Percentiles rank a stretch among this genome's conserved stretches.
These are phyloP conservation scores for Leishmania tarentolae DNA, from an alignment of 208 protist genomes.

Conservation along the genomic window DNA sequence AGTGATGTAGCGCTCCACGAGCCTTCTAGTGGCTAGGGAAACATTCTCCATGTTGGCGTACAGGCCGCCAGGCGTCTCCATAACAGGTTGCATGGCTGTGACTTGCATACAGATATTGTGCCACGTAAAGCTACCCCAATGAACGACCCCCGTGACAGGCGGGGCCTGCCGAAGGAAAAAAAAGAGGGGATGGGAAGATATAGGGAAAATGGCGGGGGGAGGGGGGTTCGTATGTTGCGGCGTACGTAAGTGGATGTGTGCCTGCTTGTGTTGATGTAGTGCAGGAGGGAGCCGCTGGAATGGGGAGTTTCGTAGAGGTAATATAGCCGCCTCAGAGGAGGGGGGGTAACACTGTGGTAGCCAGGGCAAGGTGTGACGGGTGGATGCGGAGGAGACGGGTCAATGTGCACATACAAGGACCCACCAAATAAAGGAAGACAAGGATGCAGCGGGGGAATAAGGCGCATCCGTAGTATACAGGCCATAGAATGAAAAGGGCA, in stretches of 20 bases:
- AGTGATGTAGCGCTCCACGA: constrained; percentile 60
- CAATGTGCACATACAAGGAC: neutral
- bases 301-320: neutral
- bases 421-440: neutral
- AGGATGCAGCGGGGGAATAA: neutral
- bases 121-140: neutral
- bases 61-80: constrained; percentile 27
- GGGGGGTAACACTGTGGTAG: neutral
- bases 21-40: constrained; percentile 15
- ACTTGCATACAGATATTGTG: neutral
- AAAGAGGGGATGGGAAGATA: neutral
- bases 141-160: neutral
- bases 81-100: constrained; percentile 6
- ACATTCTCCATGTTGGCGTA: constrained; percentile 39
- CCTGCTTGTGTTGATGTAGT: neutral
- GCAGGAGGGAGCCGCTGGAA: neutral
- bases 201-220: too few relatives aligned
- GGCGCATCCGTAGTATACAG: neutral
- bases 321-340: neutral
- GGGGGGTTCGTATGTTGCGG: neutral
- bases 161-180: neutral
- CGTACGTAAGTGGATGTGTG: neutral
- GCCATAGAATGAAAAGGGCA: neutral
- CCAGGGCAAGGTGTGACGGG: too few relatives aligned
- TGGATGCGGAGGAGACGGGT: neutral